phyloP scores from a whole-genome alignment of 352 stramenopile species.

The Phytopythium vexans region DNA sequence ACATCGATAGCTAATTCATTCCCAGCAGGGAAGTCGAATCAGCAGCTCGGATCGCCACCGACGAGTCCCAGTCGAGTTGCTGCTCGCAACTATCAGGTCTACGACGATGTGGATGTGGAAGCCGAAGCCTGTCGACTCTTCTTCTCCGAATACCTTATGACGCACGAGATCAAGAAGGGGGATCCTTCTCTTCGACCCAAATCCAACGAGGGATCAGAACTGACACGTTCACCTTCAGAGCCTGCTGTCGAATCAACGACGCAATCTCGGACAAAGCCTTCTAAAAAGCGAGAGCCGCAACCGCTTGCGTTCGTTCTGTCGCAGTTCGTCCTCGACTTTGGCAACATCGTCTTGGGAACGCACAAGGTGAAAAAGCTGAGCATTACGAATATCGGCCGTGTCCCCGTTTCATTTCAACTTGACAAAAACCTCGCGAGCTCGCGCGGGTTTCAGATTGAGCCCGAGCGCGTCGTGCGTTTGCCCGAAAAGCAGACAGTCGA shows the following conservation, averaged over 20 bases:
- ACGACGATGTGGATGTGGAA: slow-evolving; percentile 73
- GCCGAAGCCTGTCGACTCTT: slow-evolving; percentile 83
- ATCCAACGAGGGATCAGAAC: too few species aligned
- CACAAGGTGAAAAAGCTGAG: slow-evolving; percentile 92
- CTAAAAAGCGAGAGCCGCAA: slow-evolving; percentile 27
- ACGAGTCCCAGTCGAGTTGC: slow-evolving; percentile 17
- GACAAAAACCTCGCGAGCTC: slow-evolving; percentile 90
- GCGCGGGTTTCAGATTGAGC: slow-evolving; percentile 90
- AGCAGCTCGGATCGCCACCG: slow-evolving; percentile 12
- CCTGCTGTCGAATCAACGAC: too few species aligned
- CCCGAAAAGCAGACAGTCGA: slow-evolving; percentile 86
- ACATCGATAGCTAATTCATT: too few species aligned
- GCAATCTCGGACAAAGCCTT: slow-evolving; percentile 11
- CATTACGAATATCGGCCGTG: slow-evolving; percentile 89
- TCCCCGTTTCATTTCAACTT: slow-evolving; percentile 86
- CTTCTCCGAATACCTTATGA: slow-evolving; percentile 81
- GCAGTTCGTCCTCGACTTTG: slow-evolving; percentile 92
- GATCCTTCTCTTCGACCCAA: slow-evolving; percentile 1
- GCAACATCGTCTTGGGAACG: slow-evolving; percentile 90
- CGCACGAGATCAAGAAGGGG: slow-evolving; percentile 37
- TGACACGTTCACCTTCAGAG: too few species aligned
- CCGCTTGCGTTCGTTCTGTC: slow-evolving; percentile 81
- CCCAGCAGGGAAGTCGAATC: slow-evolving; percentile 14
- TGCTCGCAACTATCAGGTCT: slow-evolving; percentile 5
- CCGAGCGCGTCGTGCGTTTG: slow-evolving; percentile 91